Percentiles rank a stretch among this genome's conserved stretches.
Conservation (phyloP, 139 green algal species). For the Spirogloea muscicola region DNA sequence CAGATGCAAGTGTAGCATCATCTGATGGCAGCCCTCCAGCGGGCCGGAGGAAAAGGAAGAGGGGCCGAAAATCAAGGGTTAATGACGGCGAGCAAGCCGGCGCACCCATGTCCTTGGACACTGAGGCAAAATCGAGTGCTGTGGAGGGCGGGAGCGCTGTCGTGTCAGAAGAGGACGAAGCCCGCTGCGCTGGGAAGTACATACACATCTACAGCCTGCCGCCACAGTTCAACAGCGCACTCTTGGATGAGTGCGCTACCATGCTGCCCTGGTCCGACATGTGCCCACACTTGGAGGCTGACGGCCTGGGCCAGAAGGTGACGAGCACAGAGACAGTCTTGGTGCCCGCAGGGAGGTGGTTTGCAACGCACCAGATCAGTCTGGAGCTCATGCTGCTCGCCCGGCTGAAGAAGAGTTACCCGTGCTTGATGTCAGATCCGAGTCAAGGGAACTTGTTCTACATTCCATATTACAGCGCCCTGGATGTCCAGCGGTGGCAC, state of each 20-base stretch:
- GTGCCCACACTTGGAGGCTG: conserved; percentile 24
- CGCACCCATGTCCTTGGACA: no score
- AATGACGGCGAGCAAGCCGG: no score
- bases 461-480: conserved; percentile 25
- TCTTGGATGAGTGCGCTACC: conserved; percentile 10
- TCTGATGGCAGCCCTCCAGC: no score
- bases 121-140: no score
- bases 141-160: neutral
- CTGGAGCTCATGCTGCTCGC: conserved; percentile 26
- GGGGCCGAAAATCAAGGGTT: no score
- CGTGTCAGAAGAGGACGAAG: no score
- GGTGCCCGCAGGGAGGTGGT: conserved; percentile 22
- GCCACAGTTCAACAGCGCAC: neutral
- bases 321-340: neutral
- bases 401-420: conserved; percentile 18
- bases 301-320: conserved; percentile 13
- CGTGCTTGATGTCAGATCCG: conserved; percentile 16
- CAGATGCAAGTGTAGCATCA: no score
- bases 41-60: neutral
- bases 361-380: conserved; percentile 27
- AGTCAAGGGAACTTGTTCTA: conserved; percentile 25
- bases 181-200: neutral
- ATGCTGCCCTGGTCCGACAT: conserved; percentile 33
- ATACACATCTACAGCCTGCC: conserved; percentile 14
- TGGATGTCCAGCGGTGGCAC: conserved; percentile 27